Evolutionary conservation across 352 stramenopile genomes (phyloP).

Genomic region (Pythium phragmitis): DNA sequence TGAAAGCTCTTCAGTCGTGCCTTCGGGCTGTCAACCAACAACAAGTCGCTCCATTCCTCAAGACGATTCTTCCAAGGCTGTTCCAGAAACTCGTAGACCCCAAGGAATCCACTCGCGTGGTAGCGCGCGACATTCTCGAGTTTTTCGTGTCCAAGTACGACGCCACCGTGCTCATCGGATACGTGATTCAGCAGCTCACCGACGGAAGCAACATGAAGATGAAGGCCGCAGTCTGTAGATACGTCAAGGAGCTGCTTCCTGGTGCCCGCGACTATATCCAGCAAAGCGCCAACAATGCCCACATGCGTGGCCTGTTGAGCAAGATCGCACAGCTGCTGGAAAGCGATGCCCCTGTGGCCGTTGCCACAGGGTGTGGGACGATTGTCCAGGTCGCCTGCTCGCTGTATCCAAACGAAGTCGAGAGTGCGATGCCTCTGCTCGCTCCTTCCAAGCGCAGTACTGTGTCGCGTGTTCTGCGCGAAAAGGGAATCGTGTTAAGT

Average conservation of each 20-base stretch:
- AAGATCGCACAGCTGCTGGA: constrained; percentile 73
- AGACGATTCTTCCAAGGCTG: constrained; percentile 55
- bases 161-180: constrained; percentile 37
- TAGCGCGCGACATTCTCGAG: constrained; percentile 64
- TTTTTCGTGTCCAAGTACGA: constrained; percentile 55
- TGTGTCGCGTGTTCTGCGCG: constrained; percentile 53
- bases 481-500: constrained; percentile 48
- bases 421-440: constrained; percentile 48
- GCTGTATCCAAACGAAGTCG: constrained; percentile 55
- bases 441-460: constrained; percentile 55
- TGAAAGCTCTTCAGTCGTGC: constrained; percentile 55
- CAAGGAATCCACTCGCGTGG: constrained; percentile 55
- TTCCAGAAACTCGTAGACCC: constrained; percentile 80
- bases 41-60: constrained; percentile 50
- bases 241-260: constrained; percentile 57
- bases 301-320: constrained; percentile 68
- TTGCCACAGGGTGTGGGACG: constrained; percentile 56
- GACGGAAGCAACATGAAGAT: constrained; percentile 84
- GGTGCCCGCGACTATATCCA: constrained; percentile 53
- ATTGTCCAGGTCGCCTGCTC: constrained; percentile 47
- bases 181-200: constrained; percentile 58
- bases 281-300: constrained; percentile 56
- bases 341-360: constrained; percentile 54
- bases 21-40: constrained; percentile 41
- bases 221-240: constrained; percentile 66